A percentile compares a stretch with the other conserved stretches of the same genome.
Evolutionary conservation across 495 filamentous ascomycete genomes (phyloP).

Genomic region (Arthonia radiata): DNA sequence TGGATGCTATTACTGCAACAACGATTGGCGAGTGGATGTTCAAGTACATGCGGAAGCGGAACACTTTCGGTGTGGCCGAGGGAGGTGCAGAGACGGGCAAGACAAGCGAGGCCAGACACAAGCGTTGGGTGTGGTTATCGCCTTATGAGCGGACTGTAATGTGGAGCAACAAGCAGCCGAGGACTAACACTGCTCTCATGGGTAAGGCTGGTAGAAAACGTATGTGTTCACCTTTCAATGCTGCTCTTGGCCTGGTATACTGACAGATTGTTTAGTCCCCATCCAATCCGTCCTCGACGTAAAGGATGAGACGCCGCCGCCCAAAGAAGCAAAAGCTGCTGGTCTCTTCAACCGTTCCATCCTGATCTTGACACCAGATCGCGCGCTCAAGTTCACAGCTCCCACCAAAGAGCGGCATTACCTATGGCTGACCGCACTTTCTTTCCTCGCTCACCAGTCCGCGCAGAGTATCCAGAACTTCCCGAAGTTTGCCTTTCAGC

Average conservation of each 20-base stretch:
- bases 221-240: constrained; percentile 23
- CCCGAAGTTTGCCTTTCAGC: neutral
- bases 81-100: constrained; percentile 22
- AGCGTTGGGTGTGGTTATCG: constrained; percentile 95
- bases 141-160: constrained; percentile 89
- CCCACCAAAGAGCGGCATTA: constrained; percentile 66
- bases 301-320: constrained; percentile 75
- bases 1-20: constrained; percentile 94
- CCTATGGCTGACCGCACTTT: constrained; percentile 80
- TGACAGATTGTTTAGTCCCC: constrained; percentile 32
- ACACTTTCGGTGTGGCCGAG: constrained; percentile 71
- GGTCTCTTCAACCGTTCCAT: constrained; percentile 74
- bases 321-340: constrained; percentile 30
- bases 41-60: constrained; percentile 84
- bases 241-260: constrained; percentile 1
- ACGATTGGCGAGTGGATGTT: constrained; percentile 99
- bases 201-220: constrained; percentile 90
- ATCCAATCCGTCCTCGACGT: constrained; percentile 96
- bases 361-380: constrained; percentile 73
- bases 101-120: constrained; percentile 47
- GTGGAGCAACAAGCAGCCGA: constrained; percentile 96
- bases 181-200: constrained; percentile 61
- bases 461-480: neutral
- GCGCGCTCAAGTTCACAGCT: constrained; percentile 90
- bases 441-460: constrained; percentile 32